Conservation (phyloP, 75 land plant genomes). For the Cupressus sempervirens region DNA sequence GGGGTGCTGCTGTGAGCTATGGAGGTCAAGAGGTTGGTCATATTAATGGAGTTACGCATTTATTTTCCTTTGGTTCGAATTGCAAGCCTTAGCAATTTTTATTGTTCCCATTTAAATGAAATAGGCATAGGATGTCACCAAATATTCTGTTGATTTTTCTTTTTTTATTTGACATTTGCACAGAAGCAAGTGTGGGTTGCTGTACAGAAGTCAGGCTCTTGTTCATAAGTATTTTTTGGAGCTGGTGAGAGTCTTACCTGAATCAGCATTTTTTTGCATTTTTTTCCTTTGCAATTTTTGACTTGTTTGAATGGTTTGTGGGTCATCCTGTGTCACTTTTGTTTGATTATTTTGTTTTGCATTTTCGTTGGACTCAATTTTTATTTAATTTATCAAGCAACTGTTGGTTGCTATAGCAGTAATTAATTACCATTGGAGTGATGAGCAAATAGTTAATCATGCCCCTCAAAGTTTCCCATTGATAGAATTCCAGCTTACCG, state of each 20-base stretch:
- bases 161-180: conserved; percentile 11
- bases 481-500: not conserved
- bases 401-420: not conserved
- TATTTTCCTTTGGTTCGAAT: not conserved
- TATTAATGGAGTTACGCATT: not conserved
- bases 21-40: conserved; percentile 24
- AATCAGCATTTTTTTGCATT: not conserved
- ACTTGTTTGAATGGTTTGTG: not conserved
- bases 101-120: not conserved
- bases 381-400: not conserved
- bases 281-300: not conserved
- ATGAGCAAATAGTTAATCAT: not conserved
- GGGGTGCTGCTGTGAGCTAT: conserved; percentile 19
- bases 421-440: not conserved
- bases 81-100: not conserved
- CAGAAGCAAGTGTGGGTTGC: conserved; percentile 95
- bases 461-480: not conserved
- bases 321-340: not conserved
- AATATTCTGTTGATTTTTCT: not conserved
- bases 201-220: conserved; percentile 60
- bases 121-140: not conserved
- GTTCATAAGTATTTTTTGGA: conserved; percentile 23
- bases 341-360: not conserved
- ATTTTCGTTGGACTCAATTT: not conserved
- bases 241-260: conserved; percentile 20